These are phyloP conservation scores for Globisporangium nagaii DNA, from an alignment of 352 stramenopile genomes.

Conservation along the genomic window DNA sequence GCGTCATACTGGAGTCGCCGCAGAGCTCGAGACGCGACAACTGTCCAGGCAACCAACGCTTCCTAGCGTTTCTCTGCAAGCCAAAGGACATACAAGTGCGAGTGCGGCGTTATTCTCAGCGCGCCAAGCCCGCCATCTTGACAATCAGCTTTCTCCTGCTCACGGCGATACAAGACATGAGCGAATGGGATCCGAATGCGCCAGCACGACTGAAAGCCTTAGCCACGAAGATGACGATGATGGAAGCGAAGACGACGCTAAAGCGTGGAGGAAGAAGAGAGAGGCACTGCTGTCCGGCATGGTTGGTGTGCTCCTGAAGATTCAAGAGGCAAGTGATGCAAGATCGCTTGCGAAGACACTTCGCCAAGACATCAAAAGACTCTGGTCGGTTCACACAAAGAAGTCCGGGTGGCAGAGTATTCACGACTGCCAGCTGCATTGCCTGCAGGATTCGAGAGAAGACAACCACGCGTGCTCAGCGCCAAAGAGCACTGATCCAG, in stretches of 20 bases:
- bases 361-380: neutral
- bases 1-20: neutral
- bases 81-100: too few species aligned
- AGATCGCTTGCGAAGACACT: neutral
- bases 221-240: neutral
- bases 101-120: neutral
- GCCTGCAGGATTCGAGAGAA: neutral
- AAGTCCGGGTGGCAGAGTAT: neutral
- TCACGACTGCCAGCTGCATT: neutral
- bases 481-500: neutral
- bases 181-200: neutral
- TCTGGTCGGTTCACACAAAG: slow-evolving; percentile 1
- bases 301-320: neutral
- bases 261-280: neutral
- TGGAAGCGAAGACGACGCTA: neutral
- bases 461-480: neutral
- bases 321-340: slow-evolving; percentile 2
- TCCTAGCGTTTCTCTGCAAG: too few species aligned
- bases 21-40: too few species aligned
- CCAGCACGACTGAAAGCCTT: neutral
- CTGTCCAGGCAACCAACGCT: too few species aligned
- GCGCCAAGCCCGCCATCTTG: neutral
- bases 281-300: neutral
- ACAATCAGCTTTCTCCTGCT: neutral
- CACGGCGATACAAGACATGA: neutral